Evolutionary conservation across 1,284 basidiomycete species (phyloP).

Genomic region (Xerocomus cyaneibrunnescens): DNA sequence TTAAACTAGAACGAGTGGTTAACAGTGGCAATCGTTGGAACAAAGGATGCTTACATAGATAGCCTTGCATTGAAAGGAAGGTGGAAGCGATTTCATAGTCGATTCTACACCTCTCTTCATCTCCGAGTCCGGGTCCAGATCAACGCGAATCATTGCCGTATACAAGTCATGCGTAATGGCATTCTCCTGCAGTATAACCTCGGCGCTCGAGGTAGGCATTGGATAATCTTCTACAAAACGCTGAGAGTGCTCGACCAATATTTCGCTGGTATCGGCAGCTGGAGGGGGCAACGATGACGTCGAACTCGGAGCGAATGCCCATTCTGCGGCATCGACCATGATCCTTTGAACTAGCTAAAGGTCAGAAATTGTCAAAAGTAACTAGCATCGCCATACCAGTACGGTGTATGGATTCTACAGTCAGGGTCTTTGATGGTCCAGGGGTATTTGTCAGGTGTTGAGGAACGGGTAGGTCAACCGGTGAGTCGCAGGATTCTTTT

Average conservation of each 20-base stretch:
- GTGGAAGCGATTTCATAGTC: constrained; percentile 15
- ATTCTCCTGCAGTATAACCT: background rate
- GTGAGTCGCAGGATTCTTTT: constrained; percentile 42
- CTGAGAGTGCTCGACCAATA: background rate
- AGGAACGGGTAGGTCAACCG: background rate
- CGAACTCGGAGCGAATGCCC: constrained; percentile 3
- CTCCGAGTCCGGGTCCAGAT: constrained; percentile 6
- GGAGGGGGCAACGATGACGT: background rate
- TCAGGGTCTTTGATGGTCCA: background rate
- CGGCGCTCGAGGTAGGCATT: background rate
- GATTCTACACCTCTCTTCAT: constrained; percentile 13
- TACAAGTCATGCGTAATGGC: constrained; percentile 18
- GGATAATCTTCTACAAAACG: background rate
- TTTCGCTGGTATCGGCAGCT: background rate
- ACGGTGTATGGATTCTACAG: constrained; percentile 12
- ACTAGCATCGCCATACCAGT: background rate
- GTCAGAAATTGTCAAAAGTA: constrained; percentile 1
- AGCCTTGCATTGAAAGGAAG: constrained; percentile 14
- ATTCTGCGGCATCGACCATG: constrained; percentile 12
- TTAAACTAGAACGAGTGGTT: constrained; percentile 17
- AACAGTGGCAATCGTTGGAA: background rate
- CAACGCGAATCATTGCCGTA: constrained; percentile 10
- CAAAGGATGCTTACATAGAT: constrained; percentile 10
- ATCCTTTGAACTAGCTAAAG: constrained; percentile 14
- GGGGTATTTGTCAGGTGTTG: background rate